phyloP scores from a whole-genome alignment of 495 filamentous ascomycete genomes.

The Tirmania nivea region DNA sequence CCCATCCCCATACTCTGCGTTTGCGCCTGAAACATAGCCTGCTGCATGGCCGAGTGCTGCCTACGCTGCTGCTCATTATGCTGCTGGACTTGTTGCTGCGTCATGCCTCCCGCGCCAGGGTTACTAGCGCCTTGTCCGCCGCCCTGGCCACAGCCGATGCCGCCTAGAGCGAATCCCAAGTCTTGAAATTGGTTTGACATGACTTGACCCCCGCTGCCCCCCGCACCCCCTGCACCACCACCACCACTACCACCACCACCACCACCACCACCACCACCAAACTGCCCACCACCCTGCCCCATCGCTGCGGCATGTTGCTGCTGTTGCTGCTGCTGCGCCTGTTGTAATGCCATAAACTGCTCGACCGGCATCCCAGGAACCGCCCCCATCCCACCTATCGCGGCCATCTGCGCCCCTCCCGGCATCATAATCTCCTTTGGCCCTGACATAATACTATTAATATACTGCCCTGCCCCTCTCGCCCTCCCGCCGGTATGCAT shows the following conservation, averaged over 20 bases:
- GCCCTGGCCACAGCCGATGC: background rate
- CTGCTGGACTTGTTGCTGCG: conserved; percentile 3
- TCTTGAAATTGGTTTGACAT: conserved; percentile 1
- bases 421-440: background rate
- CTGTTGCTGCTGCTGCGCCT: conserved; percentile 6
- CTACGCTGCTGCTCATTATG: background rate
- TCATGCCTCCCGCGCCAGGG: background rate
- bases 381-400: conserved; percentile 6
- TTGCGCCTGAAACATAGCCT: conserved; percentile 5
- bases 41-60: conserved; percentile 7
- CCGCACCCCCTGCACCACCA: conserved; percentile 8
- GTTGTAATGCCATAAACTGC: conserved; percentile 4
- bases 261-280: background rate
- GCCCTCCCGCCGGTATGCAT: background rate
- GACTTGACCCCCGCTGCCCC: conserved; percentile 1
- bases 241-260: conserved; percentile 1
- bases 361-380: conserved; percentile 4
- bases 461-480: background rate
- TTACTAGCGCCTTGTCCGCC: background rate
- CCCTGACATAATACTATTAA: background rate
- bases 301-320: too few species aligned
- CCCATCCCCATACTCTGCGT: conserved; percentile 12
- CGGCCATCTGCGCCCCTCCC: conserved; percentile 2
- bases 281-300: too few species aligned
- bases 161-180: background rate